phyloP scores from a whole-genome alignment of 2,329 filamentous ascomycete genomes.

The Rutstroemia sydowiana region DNA sequence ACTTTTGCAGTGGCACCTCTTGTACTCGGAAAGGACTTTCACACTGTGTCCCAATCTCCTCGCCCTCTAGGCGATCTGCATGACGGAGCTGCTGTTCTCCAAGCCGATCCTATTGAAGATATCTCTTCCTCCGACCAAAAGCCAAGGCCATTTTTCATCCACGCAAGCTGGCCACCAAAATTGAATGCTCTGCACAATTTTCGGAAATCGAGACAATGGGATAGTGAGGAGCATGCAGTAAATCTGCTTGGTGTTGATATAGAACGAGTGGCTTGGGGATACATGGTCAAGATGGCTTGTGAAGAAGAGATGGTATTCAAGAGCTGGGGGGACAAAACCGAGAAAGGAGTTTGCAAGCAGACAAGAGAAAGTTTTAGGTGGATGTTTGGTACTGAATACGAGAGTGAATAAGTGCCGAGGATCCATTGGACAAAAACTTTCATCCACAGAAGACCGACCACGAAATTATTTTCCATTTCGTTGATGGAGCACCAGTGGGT shows the following conservation, averaged over 20 bases:
- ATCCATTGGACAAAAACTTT: no score
- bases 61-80: slow-evolving; percentile 5
- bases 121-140: not conserved
- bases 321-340: slow-evolving; percentile 15
- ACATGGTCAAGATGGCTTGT: slow-evolving; percentile 21
- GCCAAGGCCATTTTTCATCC: slow-evolving; percentile 15
- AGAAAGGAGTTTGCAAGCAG: slow-evolving; percentile 14
- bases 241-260: slow-evolving; percentile 14
- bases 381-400: slow-evolving; percentile 14
- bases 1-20: slow-evolving; percentile 40
- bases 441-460: no score
- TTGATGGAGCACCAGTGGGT: no score
- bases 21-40: slow-evolving; percentile 34
- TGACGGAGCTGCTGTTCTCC: slow-evolving; percentile 13
- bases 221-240: not conserved
- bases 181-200: slow-evolving; percentile 16
- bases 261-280: slow-evolving; percentile 16
- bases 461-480: no score
- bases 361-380: slow-evolving; percentile 9
- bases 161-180: slow-evolving; percentile 18
- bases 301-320: slow-evolving; percentile 10
- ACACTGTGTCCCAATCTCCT: slow-evolving; percentile 21
- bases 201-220: slow-evolving; percentile 14
- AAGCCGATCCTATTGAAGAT: slow-evolving; percentile 12
- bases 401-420: not conserved